A percentile compares a stretch with the other conserved stretches of the same genome.
These are phyloP conservation scores for Mortierella sp. DNA, from an alignment of 371 early-diverging fungal species.

Conservation along the genomic window DNA sequence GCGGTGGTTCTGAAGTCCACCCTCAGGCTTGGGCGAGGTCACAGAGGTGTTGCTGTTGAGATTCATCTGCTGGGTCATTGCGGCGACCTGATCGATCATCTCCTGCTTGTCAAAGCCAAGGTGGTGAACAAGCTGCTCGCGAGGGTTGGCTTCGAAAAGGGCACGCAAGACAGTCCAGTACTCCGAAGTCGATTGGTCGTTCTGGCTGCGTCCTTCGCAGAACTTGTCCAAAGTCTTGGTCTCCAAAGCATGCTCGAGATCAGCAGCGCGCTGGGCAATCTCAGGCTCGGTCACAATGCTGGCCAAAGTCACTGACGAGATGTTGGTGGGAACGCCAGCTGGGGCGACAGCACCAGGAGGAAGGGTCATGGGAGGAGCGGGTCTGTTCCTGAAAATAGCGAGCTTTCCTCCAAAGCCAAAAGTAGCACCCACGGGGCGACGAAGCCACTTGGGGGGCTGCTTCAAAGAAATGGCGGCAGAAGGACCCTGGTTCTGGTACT, in stretches of 20 bases:
- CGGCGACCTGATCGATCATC: slow-evolving; percentile 66
- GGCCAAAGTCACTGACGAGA: slow-evolving; percentile 60
- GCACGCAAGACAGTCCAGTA: slow-evolving; percentile 91
- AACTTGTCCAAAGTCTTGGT: slow-evolving; percentile 68
- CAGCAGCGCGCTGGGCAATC: slow-evolving; percentile 72
- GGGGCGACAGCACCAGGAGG: slow-evolving; percentile 67
- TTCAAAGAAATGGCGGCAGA: slow-evolving; percentile 75
- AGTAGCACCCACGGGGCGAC: slow-evolving; percentile 90
- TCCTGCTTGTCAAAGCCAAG: slow-evolving; percentile 87
- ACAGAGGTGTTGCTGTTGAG: slow-evolving; percentile 26
- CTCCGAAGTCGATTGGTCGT: slow-evolving; percentile 59
- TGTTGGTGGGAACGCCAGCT: slow-evolving; percentile 59
- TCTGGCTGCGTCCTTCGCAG: slow-evolving; percentile 68
- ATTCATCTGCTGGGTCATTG: slow-evolving; percentile 58
- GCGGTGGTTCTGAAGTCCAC: slow-evolving; percentile 30
- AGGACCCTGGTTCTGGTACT: slow-evolving; percentile 47
- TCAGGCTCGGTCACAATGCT: slow-evolving; percentile 76
- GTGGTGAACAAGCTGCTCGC: slow-evolving; percentile 87
- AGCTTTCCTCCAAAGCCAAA: slow-evolving; percentile 96
- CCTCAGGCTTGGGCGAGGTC: slow-evolving; percentile 44
- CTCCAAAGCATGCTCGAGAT: slow-evolving; percentile 74
- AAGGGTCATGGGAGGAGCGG: slow-evolving; percentile 59
- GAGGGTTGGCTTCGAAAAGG: slow-evolving; percentile 83
- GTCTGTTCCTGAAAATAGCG: slow-evolving; percentile 66
- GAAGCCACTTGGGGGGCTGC: slow-evolving; percentile 96